A percentile compares a stretch with the other conserved stretches of the same genome.
Evolutionary conservation across 2,329 filamentous ascomycete species (phyloP).

Genomic region (Venturia nashicola): DNA sequence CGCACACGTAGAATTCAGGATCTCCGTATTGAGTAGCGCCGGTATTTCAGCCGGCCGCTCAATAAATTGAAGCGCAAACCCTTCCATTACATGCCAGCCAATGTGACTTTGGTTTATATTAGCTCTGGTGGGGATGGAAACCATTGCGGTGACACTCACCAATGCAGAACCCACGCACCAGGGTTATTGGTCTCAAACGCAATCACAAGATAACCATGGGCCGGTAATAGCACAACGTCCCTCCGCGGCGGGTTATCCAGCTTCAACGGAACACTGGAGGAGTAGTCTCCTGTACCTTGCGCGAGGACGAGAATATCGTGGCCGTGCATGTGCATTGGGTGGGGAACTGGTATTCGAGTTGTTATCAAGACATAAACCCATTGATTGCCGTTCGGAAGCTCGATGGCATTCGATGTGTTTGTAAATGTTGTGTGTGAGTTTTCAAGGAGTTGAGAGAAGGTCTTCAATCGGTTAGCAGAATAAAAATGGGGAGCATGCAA

Average conservation of each 20-base stretch:
- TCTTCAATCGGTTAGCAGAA: neutral
- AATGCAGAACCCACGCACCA: slow-evolving; percentile 5
- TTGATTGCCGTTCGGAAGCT: slow-evolving; percentile 8
- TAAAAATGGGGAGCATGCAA: neutral
- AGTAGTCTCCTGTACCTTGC: slow-evolving; percentile 5
- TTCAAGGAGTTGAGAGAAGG: neutral
- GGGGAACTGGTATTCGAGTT: neutral
- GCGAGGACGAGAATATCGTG: slow-evolving; percentile 11
- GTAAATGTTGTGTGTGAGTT: slow-evolving; percentile 12
- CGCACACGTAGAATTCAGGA: slow-evolving; percentile 5
- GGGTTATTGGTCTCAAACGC: slow-evolving; percentile 10
- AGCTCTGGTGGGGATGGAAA: too few relatives aligned
- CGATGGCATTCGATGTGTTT: slow-evolving; percentile 20
- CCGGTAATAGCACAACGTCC: slow-evolving; percentile 7
- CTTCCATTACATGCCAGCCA: neutral
- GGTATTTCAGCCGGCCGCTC: neutral
- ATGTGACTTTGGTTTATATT: neutral
- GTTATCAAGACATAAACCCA: slow-evolving; percentile 8
- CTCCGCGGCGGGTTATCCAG: slow-evolving; percentile 6
- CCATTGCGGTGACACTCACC: neutral
- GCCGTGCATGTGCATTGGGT: slow-evolving; percentile 12
- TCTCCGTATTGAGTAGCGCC: neutral
- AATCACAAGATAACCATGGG: slow-evolving; percentile 7
- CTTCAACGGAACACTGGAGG: neutral
- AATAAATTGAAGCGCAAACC: neutral